A percentile compares a stretch with the other conserved stretches of the same genome.
phyloP scores from a whole-genome alignment of 1,284 basidiomycete genomes.

The Ustilago trichophora region DNA sequence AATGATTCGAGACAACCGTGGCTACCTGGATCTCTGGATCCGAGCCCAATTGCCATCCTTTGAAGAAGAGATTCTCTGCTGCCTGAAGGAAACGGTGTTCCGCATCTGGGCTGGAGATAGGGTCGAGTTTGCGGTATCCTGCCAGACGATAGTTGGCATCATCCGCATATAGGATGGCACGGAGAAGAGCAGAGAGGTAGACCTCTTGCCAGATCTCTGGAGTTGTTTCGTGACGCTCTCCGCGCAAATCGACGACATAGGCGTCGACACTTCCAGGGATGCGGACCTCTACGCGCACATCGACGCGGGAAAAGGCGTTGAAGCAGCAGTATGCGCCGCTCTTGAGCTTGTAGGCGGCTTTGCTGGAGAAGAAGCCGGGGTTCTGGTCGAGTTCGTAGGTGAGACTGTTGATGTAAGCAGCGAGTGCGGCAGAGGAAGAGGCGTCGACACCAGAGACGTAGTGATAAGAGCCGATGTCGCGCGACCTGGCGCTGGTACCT shows the following conservation, averaged over 20 bases:
- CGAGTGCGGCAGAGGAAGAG: slow-evolving; percentile 93
- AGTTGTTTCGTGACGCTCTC: slow-evolving; percentile 91
- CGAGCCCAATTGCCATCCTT: slow-evolving; percentile 98
- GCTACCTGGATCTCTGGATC: slow-evolving; percentile 99
- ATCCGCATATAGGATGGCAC: slow-evolving; percentile 93
- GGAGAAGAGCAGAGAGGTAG: slow-evolving; percentile 89
- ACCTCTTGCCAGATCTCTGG: slow-evolving; percentile 96
- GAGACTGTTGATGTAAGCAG: slow-evolving; percentile 96
- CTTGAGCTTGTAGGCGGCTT: slow-evolving; percentile 83
- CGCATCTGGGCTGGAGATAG: slow-evolving; percentile 86
- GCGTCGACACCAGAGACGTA: slow-evolving; percentile 91
- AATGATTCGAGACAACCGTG: slow-evolving; percentile 94
- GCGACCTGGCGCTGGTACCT: slow-evolving; percentile 77
- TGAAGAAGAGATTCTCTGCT: slow-evolving; percentile 87
- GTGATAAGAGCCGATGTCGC: slow-evolving; percentile 71
- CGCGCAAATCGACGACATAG: slow-evolving; percentile 91
- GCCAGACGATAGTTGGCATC: slow-evolving; percentile 90
- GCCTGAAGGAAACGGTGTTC: slow-evolving; percentile 90
- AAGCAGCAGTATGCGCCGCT: slow-evolving; percentile 97
- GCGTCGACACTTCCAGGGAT: slow-evolving; percentile 96
- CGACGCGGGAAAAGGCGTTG: slow-evolving; percentile 96
- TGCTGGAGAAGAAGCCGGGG: slow-evolving; percentile 84
- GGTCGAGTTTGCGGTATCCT: slow-evolving; percentile 93
- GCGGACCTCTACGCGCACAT: slow-evolving; percentile 96
- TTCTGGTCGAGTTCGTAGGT: slow-evolving; percentile 93